Evolutionary conservation across 1,139 yeast species (phyloP), one percentile per base, ranked within the genome.

Genomic region (Geotrichum carabidarum): DNA sequence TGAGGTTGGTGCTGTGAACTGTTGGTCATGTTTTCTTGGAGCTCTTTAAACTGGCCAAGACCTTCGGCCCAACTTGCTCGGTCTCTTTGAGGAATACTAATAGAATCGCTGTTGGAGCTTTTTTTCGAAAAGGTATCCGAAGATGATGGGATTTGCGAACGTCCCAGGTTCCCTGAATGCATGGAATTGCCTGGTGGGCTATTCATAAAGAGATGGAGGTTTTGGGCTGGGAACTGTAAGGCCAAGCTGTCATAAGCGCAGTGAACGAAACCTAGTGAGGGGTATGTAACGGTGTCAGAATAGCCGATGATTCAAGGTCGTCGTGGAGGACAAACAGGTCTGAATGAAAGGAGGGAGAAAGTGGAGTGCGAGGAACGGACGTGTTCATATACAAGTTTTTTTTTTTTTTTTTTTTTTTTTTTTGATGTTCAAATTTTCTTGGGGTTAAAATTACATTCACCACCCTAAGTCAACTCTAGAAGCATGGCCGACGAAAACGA

Each of bases 101-200:
- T 34, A 11, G 27, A 9, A 18, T 47, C 30, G 31, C 44, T 55
- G 30, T 57, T 44, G 15, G 59, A 15, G 56, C 61, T 60, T 3
- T n/a, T 67, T 58, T 11, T 57, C 42, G 48, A 62, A 55, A 32
- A 58, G 65, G 55, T 50, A 54, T 51, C 58, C 62, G 35, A 57
- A 44, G 31, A 37, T 52, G 12, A 57, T 43, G 17, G 67, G 66
- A 54, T 56, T 63, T 57, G 65, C 60, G 38, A 58, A 56, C 36
- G 56, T 53, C 15, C 65, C 63, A 17, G 59, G 44, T 11, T 66
- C 15, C 40, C 40, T 17, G 15, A 17, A 37, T 37, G 66, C 48
- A 64, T 64, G 11, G 67, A 65, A 52, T 66, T 68, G 57, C 67
- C 59, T 5, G 68, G 64, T 15, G 69, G 69, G 50, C 69, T 66